These are phyloP conservation scores for Hamigera avellanea DNA, from an alignment of 495 filamentous ascomycete genomes.

Conservation along the genomic window DNA sequence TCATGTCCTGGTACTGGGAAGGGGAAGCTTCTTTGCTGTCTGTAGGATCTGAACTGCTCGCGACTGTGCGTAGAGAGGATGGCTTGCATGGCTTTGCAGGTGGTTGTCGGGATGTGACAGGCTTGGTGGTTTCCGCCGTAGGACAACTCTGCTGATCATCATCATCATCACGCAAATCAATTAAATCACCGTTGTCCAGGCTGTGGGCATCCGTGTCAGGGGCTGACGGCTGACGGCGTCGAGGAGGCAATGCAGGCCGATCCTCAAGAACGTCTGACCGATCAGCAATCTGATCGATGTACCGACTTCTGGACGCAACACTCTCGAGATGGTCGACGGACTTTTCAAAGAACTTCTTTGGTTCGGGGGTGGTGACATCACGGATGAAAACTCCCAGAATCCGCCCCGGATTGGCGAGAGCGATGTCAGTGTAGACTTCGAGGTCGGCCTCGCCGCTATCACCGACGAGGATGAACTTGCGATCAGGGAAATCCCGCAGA, in stretches of 20 bases:
- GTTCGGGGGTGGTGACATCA: conserved; percentile 73
- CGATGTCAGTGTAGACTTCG: conserved; percentile 95
- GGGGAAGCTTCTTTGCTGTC: conserved; percentile 1
- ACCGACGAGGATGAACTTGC: conserved; percentile 83
- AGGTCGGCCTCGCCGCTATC: conserved; percentile 95
- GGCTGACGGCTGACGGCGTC: conserved; percentile 13
- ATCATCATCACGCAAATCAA: conserved; percentile 48
- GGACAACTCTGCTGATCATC: conserved; percentile 5
- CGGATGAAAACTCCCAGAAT: conserved; percentile 84
- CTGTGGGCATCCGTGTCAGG: conserved; percentile 11
- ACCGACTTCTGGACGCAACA: conserved; percentile 12
- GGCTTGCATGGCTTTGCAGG: conserved; percentile 60
- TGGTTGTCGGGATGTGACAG: conserved; percentile 17
- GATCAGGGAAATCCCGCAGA: conserved; percentile 75
- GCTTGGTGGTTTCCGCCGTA: conserved; percentile 9
- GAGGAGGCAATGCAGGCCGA: conserved; percentile 27
- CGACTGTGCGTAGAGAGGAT: conserved; percentile 41
- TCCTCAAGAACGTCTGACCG: conserved; percentile 14
- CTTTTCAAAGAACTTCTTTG: conserved; percentile 65
- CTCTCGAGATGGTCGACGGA: conserved; percentile 35
- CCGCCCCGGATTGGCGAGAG: conserved; percentile 65
- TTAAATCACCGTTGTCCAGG: conserved; percentile 44
- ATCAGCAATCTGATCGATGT: conserved; percentile 17
- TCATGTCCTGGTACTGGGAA: conserved; percentile 7
- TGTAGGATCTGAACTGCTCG: conserved; percentile 8